phyloP scores from a whole-genome alignment of 192 early-diverging fungal genomes.

The Backusella psychrophila region DNA sequence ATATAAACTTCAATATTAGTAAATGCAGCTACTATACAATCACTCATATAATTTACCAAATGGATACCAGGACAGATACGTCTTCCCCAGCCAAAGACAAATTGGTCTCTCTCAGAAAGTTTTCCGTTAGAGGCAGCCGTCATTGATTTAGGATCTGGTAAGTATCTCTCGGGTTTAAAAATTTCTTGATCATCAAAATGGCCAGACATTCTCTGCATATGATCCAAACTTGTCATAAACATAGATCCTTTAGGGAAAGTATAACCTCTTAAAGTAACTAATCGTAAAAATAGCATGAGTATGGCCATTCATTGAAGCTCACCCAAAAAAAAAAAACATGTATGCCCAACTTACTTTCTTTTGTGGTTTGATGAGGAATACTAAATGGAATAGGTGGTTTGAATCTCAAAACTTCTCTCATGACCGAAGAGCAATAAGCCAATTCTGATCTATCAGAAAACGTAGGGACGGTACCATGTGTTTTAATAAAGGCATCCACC shows the following conservation, averaged over 20 bases:
- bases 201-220: slow-evolving; percentile 40
- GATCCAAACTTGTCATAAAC: slow-evolving; percentile 45
- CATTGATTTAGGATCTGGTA: slow-evolving; percentile 1
- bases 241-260: slow-evolving; percentile 45
- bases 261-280: slow-evolving; percentile 31
- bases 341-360: slow-evolving; percentile 2
- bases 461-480: neutral
- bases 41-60: neutral
- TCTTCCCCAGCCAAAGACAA: slow-evolving; percentile 20
- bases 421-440: neutral
- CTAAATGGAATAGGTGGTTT: neutral
- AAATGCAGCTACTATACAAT: neutral
- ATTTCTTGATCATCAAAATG: slow-evolving; percentile 41
- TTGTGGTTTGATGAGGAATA: neutral
- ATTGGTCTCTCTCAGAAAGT: slow-evolving; percentile 9
- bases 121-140: slow-evolving; percentile 14
- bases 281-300: neutral
- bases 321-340: neutral
- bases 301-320: neutral
- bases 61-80: neutral
- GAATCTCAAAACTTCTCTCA: slow-evolving; percentile 7
- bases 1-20: neutral
- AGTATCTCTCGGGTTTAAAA: slow-evolving; percentile 47
- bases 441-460: neutral
- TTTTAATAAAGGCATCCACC: neutral